A percentile compares a stretch with the other conserved stretches of the same genome.
phyloP scores from a whole-genome alignment of 208 protist species.

The Wallacemonas collosoma region DNA sequence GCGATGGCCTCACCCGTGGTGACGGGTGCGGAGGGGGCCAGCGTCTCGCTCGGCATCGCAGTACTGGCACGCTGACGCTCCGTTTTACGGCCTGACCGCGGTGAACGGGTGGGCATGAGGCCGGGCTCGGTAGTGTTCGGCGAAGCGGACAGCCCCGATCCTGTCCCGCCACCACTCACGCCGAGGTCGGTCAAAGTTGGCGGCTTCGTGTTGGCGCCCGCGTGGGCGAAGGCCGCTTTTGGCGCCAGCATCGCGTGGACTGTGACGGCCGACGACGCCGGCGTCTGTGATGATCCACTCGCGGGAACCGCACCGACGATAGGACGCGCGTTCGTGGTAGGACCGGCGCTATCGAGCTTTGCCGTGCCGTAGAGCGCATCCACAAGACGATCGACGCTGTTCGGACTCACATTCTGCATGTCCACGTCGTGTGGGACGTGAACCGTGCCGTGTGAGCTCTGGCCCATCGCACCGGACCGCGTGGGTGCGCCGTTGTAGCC shows the following conservation, averaged over 20 bases:
- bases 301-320: background rate
- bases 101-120: background rate
- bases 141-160: background rate
- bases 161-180: background rate
- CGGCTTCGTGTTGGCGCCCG: conserved; percentile 5
- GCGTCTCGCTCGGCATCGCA: background rate
- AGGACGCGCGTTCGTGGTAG: background rate
- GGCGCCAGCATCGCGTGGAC: conserved; percentile 12
- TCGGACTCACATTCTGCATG: background rate
- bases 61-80: background rate
- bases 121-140: background rate
- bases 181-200: background rate
- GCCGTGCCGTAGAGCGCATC: conserved; percentile 7
- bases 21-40: no score
- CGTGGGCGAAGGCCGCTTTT: background rate
- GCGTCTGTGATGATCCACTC: no score
- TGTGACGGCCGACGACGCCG: background rate
- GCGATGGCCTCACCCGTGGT: background rate
- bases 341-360: background rate
- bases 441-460: background rate
- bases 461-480: background rate
- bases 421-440: background rate
- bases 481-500: background rate
- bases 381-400: conserved; percentile 13
- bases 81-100: background rate